Evolutionary conservation across 495 filamentous ascomycete genomes (phyloP).

Genomic region (Neurospora sp.): DNA sequence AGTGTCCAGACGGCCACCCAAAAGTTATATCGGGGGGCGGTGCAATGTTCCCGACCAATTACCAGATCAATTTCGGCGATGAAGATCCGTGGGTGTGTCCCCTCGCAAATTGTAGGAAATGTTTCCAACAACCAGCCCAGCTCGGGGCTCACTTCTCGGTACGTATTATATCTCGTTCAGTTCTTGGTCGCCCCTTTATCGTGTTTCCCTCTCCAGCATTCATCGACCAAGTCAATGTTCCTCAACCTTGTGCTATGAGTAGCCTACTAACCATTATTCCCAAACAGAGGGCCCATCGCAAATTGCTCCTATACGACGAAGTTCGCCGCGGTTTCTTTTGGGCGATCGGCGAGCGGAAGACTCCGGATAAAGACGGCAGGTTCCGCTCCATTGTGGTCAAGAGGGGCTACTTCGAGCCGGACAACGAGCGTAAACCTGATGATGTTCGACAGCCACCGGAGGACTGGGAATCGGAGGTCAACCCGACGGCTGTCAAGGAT

Average conservation of each 20-base stretch:
- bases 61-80: not conserved
- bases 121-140: conserved; percentile 1
- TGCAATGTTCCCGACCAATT: conserved; percentile 13
- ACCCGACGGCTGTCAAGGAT: not conserved
- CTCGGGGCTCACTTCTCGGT: conserved; percentile 16
- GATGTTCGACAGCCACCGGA: not conserved
- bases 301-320: conserved; percentile 14
- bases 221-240: not conserved
- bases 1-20: not conserved
- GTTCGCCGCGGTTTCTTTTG: conserved; percentile 8
- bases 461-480: not conserved
- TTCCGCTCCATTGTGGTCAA: conserved; percentile 12
- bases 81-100: conserved; percentile 15
- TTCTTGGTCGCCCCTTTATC: not conserved
- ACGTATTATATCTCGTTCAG: not conserved
- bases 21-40: conserved; percentile 4
- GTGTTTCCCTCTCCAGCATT: not conserved
- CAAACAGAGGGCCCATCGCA: conserved; percentile 7
- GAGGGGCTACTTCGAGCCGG: not conserved
- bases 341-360: conserved; percentile 4
- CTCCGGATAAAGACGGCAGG: not conserved
- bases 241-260: not conserved
- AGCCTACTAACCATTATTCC: not conserved
- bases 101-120: conserved; percentile 6
- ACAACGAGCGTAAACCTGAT: not conserved